phyloP scores from a whole-genome alignment of 306 rosid species.

The Corylus avellana region DNA sequence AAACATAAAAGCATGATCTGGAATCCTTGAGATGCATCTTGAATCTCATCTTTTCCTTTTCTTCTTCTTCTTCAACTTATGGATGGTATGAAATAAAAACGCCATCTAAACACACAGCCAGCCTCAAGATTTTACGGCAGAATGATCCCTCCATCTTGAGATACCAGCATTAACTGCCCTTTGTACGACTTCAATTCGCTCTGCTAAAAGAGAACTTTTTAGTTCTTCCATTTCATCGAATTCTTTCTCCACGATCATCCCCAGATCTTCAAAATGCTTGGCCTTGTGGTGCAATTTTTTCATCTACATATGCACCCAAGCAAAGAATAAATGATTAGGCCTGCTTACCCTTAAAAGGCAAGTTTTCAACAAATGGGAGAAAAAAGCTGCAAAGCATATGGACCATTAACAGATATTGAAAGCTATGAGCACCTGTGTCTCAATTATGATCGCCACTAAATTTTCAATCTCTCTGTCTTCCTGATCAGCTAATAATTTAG shows the following conservation, averaged over 20 bases:
- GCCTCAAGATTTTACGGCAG: slow-evolving; percentile 54
- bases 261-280: slow-evolving; percentile 77
- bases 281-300: slow-evolving; percentile 67
- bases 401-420: slow-evolving; percentile 4
- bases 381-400: background rate
- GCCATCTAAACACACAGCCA: background rate
- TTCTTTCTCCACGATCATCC: slow-evolving; percentile 73
- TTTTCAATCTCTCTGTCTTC: slow-evolving; percentile 90
- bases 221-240: slow-evolving; percentile 57
- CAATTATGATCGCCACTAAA: slow-evolving; percentile 71
- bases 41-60: background rate
- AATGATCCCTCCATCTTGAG: slow-evolving; percentile 79
- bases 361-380: slow-evolving; percentile 1
- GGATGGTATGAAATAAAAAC: background rate
- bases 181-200: slow-evolving; percentile 61
- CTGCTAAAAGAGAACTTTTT: slow-evolving; percentile 56
- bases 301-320: slow-evolving; percentile 43
- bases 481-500: slow-evolving; percentile 84
- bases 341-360: background rate
- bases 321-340: slow-evolving; percentile 30
- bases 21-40: background rate
- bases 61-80: background rate
- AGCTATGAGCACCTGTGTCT: slow-evolving; percentile 63
- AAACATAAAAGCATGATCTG: background rate
- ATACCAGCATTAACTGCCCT: slow-evolving; percentile 57